These are phyloP conservation scores for Arachis monticola DNA, from an alignment of 331 rosid species.

Conservation along the genomic window DNA sequence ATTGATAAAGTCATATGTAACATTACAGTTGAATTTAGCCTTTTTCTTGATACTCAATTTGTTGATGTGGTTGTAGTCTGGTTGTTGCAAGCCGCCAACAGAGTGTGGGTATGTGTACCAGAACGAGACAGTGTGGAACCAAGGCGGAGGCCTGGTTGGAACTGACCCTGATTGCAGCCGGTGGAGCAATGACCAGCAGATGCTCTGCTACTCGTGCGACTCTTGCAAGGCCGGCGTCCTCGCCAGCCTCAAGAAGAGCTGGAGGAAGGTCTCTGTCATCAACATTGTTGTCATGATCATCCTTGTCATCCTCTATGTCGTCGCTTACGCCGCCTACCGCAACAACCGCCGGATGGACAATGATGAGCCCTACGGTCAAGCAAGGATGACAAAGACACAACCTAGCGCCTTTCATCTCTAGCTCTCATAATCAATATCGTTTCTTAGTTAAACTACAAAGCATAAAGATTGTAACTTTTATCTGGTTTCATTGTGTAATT, in stretches of 20 bases:
- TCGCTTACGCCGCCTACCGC: constrained; percentile 61
- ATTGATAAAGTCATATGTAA: too few species aligned
- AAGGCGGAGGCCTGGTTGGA: constrained; percentile 22
- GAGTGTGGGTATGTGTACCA: constrained; percentile 59
- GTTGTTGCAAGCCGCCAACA: constrained; percentile 88
- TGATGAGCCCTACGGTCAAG: constrained; percentile 59
- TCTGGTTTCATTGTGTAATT: neutral
- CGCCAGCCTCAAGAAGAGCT: constrained; percentile 65
- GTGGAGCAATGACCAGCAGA: constrained; percentile 70
- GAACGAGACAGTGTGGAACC: constrained; percentile 65
- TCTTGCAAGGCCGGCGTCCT: constrained; percentile 86
- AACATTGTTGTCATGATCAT: constrained; percentile 58
- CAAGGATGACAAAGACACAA: constrained; percentile 66
- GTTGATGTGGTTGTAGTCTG: constrained; percentile 46
- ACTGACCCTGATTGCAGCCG: constrained; percentile 50
- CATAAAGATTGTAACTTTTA: neutral
- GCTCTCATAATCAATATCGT: neutral
- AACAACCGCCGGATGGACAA: constrained; percentile 67
- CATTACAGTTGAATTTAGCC: too few species aligned
- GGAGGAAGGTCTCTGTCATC: constrained; percentile 82
- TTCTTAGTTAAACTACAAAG: too few species aligned
- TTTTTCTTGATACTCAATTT: too few species aligned
- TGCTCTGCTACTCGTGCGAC: constrained; percentile 64
- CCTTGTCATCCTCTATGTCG: constrained; percentile 52
- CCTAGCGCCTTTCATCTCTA: constrained; percentile 57